phyloP scores from a whole-genome alignment of 2,329 filamentous ascomycete genomes.

The Trichophyton schoenleinii region DNA sequence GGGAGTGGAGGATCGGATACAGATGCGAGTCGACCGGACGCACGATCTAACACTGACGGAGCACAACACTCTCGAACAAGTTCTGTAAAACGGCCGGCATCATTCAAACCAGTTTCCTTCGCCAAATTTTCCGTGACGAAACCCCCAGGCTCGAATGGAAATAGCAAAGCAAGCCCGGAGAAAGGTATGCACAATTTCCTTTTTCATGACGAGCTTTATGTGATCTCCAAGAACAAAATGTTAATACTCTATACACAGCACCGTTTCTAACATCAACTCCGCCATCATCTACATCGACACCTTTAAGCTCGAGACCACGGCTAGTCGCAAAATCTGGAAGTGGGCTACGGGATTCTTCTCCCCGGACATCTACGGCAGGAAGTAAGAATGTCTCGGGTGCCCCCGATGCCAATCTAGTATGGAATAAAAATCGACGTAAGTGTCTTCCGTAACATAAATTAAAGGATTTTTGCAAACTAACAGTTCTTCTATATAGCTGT shows the following conservation, averaged over 20 bases:
- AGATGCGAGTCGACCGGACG: slow-evolving; percentile 46
- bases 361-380: slow-evolving; percentile 36
- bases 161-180: slow-evolving; percentile 39
- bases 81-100: slow-evolving; percentile 48
- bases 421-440: slow-evolving; percentile 56
- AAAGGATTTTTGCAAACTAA: slow-evolving; percentile 4
- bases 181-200: slow-evolving; percentile 35
- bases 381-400: slow-evolving; percentile 37
- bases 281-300: slow-evolving; percentile 25
- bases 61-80: slow-evolving; percentile 35
- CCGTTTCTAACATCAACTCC: slow-evolving; percentile 26
- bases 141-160: slow-evolving; percentile 41
- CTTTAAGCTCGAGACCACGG: slow-evolving; percentile 42
- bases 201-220: background rate
- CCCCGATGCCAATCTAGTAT: slow-evolving; percentile 56
- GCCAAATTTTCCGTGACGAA: slow-evolving; percentile 55
- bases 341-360: slow-evolving; percentile 38
- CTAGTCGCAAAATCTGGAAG: slow-evolving; percentile 51
- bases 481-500: slow-evolving; percentile 30
- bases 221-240: background rate
- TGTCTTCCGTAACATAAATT: background rate
- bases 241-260: slow-evolving; percentile 15
- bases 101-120: slow-evolving; percentile 54
- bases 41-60: slow-evolving; percentile 30
- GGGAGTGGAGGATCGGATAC: slow-evolving; percentile 48